phyloP scores from a whole-genome alignment of 768 basidiomycete genomes.

The Boletus sp. region DNA sequence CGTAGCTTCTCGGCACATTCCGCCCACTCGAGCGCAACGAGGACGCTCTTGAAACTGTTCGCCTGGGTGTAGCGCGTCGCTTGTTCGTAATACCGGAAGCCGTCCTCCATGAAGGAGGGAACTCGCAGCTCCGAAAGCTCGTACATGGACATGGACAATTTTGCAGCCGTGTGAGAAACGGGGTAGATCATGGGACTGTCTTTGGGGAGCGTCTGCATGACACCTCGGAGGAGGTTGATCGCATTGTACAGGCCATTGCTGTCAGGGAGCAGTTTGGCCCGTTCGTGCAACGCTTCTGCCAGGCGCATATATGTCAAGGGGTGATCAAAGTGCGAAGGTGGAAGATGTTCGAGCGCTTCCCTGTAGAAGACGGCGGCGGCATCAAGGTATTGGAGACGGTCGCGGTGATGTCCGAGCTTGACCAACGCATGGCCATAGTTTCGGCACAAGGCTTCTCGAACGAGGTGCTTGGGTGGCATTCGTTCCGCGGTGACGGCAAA shows the following conservation, averaged over 20 bases:
- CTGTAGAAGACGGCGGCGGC: slow-evolving; percentile 9
- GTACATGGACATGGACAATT: background rate
- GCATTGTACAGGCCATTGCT: background rate
- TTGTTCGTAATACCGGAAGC: slow-evolving; percentile 11
- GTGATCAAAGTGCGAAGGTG: slow-evolving; percentile 12
- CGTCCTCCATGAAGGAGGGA: slow-evolving; percentile 7
- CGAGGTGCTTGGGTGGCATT: slow-evolving; percentile 14
- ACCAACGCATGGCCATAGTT: slow-evolving; percentile 12
- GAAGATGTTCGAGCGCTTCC: slow-evolving; percentile 7
- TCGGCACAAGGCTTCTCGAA: slow-evolving; percentile 1
- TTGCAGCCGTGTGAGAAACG: background rate
- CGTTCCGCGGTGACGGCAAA: slow-evolving; percentile 8
- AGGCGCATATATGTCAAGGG: background rate
- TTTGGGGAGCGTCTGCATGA: slow-evolving; percentile 6
- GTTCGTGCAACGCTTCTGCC: background rate
- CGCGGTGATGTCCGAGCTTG: slow-evolving; percentile 1
- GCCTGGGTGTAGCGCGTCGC: slow-evolving; percentile 10
- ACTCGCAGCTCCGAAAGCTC: background rate
- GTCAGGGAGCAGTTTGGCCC: background rate
- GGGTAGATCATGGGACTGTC: background rate
- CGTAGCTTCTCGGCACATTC: background rate
- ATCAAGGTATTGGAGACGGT: slow-evolving; percentile 2
- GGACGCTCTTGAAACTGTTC: slow-evolving; percentile 7
- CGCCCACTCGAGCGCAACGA: slow-evolving; percentile 16
- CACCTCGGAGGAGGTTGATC: background rate